phyloP scores from a whole-genome alignment of 768 basidiomycete species.

The Collybia mongolica region DNA sequence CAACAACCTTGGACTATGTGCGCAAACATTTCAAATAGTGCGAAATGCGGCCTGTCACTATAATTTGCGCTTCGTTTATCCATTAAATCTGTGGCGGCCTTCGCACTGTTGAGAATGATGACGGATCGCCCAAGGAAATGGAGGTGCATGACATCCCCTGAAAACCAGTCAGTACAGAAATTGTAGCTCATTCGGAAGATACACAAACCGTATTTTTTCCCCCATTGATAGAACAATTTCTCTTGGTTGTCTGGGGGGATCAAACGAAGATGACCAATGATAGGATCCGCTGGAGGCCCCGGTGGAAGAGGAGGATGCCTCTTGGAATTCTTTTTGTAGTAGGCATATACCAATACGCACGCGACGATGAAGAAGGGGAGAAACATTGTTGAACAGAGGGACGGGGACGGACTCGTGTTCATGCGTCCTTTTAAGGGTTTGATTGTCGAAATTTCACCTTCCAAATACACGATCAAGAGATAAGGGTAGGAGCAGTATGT shows the following conservation, averaged over 20 bases:
- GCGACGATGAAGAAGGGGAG: too few relatives aligned
- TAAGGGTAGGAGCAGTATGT: too few relatives aligned
- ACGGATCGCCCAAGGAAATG: conserved; percentile 66
- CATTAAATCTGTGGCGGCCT: conserved; percentile 60
- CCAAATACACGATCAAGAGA: too few relatives aligned
- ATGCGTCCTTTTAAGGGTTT: too few relatives aligned
- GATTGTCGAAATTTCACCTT: too few relatives aligned
- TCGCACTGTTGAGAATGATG: conserved; percentile 62
- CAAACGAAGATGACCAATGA: conserved; percentile 15
- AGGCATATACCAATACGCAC: too few relatives aligned
- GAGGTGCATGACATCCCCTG: conserved; percentile 65
- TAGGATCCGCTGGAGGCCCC: conserved; percentile 14
- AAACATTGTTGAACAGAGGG: too few relatives aligned
- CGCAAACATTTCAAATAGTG: conserved; percentile 71
- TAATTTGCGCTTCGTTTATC: conserved; percentile 72
- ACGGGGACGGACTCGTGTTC: too few relatives aligned
- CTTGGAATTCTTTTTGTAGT: neutral
- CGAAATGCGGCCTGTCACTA: conserved; percentile 70
- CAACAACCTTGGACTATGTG: conserved; percentile 12
- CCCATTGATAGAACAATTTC: conserved; percentile 42
- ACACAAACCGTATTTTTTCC: conserved; percentile 56
- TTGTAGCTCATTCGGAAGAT: neutral
- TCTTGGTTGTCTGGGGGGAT: conserved; percentile 9
- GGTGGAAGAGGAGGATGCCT: conserved; percentile 11
- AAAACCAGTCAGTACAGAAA: conserved; percentile 3